A percentile compares a stretch with the other conserved stretches of the same genome.
These are phyloP conservation scores for Neurospora sp. DNA, from an alignment of 495 filamentous ascomycete genomes.

Conservation along the genomic window DNA sequence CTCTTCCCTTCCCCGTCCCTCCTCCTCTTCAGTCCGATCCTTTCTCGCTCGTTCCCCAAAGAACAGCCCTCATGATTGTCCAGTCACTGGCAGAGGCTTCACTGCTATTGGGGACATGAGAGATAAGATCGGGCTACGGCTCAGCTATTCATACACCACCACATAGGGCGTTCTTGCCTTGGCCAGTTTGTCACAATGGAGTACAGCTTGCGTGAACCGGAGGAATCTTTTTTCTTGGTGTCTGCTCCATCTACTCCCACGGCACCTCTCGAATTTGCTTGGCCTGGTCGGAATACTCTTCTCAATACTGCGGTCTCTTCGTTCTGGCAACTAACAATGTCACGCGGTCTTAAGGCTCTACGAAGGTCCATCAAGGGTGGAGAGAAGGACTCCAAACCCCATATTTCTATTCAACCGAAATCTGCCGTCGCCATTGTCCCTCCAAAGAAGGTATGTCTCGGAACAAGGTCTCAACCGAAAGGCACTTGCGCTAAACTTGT, in stretches of 20 bases:
- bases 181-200: not conserved
- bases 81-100: not conserved
- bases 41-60: not conserved
- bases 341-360: constrained; percentile 53
- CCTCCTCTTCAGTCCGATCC: not conserved
- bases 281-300: not conserved
- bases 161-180: not conserved
- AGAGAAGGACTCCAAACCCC: constrained; percentile 67
- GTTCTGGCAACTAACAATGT: constrained; percentile 24
- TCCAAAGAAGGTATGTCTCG: constrained; percentile 76
- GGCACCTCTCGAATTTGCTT: not conserved
- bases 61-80: not conserved
- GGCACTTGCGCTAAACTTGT: constrained; percentile 17
- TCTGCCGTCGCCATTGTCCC: constrained; percentile 90
- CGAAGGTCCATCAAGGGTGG: constrained; percentile 72
- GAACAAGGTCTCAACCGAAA: not conserved
- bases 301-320: not conserved
- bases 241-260: not conserved
- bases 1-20: constrained; percentile 7
- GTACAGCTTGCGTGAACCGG: not conserved
- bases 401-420: constrained; percentile 84
- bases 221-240: not conserved
- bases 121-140: not conserved
- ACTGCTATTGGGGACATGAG: not conserved
- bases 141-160: not conserved